Base-by-base conservation (phyloP, 2,329 filamentous ascomycete genomes). In the Furcasterigmium furcatum region DNA sequence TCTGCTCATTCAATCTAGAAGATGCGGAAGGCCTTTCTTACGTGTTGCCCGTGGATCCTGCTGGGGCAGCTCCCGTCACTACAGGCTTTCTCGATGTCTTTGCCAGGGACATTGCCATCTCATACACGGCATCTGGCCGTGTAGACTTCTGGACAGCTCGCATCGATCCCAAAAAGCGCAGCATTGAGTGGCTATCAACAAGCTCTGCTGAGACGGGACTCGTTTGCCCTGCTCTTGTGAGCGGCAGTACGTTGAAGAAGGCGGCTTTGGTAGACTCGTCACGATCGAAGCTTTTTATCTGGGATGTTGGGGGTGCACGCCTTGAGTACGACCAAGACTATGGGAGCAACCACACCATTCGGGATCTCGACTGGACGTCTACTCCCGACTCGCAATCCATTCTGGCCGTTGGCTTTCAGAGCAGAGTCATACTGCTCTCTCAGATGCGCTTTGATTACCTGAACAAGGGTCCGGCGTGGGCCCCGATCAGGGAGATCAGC, bases 401-500 rank as follows among this genome's bases (percentile, higher is more conserved):
- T 45, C 73, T 96, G 18, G 89, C 91, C 1, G 88, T 96, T n/a
- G 91, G 91, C 0, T 96, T 96, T 58, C 85, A 86, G n/a, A 88
- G 91, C 52, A 82, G 87, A 46, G 85, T 96, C 5, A 68, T 95
- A 24, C 74, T 96, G 3, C 77, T 96, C 21, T 85, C 87, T 6
- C 91, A 96, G 60, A 84, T 95, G 69, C 86, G 91, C 12, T 96
- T 94, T 59, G 90, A 96, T 64, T 96, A 96, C 60, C 74, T 96
- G 16, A 90, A 91, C 57, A 85, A 88, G 49, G 87, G 87, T 1
- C 88, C 90, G n/a, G 89, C 91, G 0, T 96, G 91, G 91, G 87
- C 88, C 1, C 77, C 87, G 20, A 86, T 96, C 47, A 78, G 88
- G 38, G 87, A 95, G 60, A 88, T 96, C 46, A 83, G 78, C 56